A percentile compares a stretch with the other conserved stretches of the same genome.
These are phyloP conservation scores for Auricularia auricula-judae DNA, from an alignment of 768 basidiomycete species.

Conservation along the genomic window DNA sequence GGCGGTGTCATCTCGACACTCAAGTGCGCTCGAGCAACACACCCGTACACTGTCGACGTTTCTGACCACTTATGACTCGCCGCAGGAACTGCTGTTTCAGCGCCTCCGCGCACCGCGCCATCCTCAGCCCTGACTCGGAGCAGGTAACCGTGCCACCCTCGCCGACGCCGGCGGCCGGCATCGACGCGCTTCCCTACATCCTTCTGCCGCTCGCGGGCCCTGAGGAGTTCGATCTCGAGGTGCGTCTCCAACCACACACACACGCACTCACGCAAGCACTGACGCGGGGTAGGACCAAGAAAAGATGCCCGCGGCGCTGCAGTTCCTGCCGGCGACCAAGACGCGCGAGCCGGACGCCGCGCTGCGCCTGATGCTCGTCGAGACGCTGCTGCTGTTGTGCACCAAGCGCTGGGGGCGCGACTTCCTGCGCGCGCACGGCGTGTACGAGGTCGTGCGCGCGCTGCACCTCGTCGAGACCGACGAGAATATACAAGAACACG, in stretches of 20 bases:
- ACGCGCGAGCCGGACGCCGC: conserved; percentile 66
- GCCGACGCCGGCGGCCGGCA: conserved; percentile 50
- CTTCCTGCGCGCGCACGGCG: conserved; percentile 64
- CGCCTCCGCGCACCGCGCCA: conserved; percentile 51
- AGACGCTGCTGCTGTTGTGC: conserved; percentile 79
- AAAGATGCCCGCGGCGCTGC: conserved; percentile 67
- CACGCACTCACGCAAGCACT: too few species aligned
- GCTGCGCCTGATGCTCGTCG: conserved; percentile 75
- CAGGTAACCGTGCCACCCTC: conserved; percentile 48
- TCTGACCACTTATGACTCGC: conserved; percentile 7
- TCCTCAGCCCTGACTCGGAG: conserved; percentile 55
- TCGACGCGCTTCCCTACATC: conserved; percentile 76
- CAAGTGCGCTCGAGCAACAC: conserved; percentile 43
- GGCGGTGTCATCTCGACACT: conserved; percentile 80
- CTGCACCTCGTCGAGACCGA: conserved; percentile 70
- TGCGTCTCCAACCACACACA: conserved; percentile 18
- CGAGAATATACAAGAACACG: conserved; percentile 74
- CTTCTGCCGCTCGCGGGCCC: conserved; percentile 88
- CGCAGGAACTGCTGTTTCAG: conserved; percentile 73
- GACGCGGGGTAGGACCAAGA: conserved; percentile 55
- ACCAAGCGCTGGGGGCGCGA: conserved; percentile 86
- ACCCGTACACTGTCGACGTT: background rate
- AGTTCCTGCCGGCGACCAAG: conserved; percentile 82
- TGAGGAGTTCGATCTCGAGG: conserved; percentile 90
- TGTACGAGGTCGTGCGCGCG: conserved; percentile 74